Conservation (phyloP, 2,329 filamentous ascomycete genomes). For the Penicillium sclerotiorum region DNA sequence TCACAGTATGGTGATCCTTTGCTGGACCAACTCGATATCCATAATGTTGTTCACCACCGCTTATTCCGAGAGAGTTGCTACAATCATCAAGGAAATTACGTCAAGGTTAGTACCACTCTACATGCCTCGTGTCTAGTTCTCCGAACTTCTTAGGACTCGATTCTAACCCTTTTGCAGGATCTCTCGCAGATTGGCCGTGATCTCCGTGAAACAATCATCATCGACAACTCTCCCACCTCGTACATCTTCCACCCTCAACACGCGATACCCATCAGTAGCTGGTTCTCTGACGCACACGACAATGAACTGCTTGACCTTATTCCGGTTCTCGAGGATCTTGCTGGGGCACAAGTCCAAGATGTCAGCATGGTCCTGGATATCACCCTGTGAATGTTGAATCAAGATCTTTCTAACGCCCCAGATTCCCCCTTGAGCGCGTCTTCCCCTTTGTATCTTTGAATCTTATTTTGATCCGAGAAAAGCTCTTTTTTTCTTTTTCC, state of each 20-base stretch:
- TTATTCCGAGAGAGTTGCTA: slow-evolving; percentile 98
- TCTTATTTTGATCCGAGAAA: slow-evolving; percentile 25
- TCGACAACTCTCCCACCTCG: slow-evolving; percentile 97
- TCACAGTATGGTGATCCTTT: slow-evolving; percentile 89
- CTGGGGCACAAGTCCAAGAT: slow-evolving; percentile 83
- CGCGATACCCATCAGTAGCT: slow-evolving; percentile 98
- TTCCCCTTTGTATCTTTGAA: slow-evolving; percentile 23
- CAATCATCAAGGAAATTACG: slow-evolving; percentile 99
- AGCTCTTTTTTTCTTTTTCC: slow-evolving; percentile 20
- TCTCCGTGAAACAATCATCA: slow-evolving; percentile 97
- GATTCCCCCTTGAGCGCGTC: slow-evolving; percentile 33
- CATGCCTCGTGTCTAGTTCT: background rate
- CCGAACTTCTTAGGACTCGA: background rate
- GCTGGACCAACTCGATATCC: slow-evolving; percentile 94
- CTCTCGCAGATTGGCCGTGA: slow-evolving; percentile 95
- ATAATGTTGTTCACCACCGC: slow-evolving; percentile 92
- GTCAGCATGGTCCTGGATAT: slow-evolving; percentile 98
- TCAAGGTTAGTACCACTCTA: slow-evolving; percentile 62
- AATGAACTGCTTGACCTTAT: slow-evolving; percentile 98
- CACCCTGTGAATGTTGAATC: slow-evolving; percentile 54
- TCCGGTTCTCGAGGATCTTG: slow-evolving; percentile 95
- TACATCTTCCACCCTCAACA: slow-evolving; percentile 99
- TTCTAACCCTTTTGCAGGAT: slow-evolving; percentile 58
- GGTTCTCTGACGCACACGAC: slow-evolving; percentile 99
- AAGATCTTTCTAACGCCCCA: slow-evolving; percentile 30